Percentiles rank a stretch among this genome's conserved stretches.
Conservation (phyloP, 2,329 filamentous ascomycete genomes). For the Phialophora macrospora region DNA sequence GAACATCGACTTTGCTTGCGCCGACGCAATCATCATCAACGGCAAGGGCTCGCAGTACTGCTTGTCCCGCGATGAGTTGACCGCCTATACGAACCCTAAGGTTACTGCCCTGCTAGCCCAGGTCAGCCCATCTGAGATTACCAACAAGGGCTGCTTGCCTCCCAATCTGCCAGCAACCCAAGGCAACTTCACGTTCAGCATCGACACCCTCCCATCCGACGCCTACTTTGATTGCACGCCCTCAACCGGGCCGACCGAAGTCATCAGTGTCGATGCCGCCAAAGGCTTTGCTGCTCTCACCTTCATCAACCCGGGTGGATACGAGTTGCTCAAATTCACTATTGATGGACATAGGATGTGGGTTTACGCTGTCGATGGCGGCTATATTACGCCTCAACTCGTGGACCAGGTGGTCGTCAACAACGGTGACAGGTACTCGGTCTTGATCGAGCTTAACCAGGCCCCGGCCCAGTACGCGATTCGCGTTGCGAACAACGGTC, state of each 20-base stretch:
- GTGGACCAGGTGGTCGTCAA: conserved; percentile 45
- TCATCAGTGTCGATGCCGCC: conserved; percentile 43
- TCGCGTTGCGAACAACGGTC: conserved; percentile 56
- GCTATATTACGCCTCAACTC: conserved; percentile 49
- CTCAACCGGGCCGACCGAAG: conserved; percentile 29
- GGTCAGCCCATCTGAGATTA: conserved; percentile 39
- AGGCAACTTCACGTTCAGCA: conserved; percentile 47
- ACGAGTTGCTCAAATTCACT: conserved; percentile 46
- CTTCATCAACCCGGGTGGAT: conserved; percentile 47
- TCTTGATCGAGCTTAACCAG: conserved; percentile 50
- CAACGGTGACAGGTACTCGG: conserved; percentile 50
- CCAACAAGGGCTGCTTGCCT: conserved; percentile 46
- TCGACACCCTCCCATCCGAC: conserved; percentile 50
- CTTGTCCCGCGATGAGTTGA: conserved; percentile 53
- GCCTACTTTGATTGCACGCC: conserved; percentile 48
- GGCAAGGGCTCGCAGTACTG: conserved; percentile 64
- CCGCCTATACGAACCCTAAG: conserved; percentile 46
- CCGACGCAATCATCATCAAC: conserved; percentile 67
- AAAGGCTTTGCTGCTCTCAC: conserved; percentile 48
- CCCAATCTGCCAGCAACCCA: conserved; percentile 36
- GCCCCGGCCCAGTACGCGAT: conserved; percentile 48
- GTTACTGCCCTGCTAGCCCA: conserved; percentile 40
- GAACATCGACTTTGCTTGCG: conserved; percentile 57
- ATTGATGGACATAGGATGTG: conserved; percentile 54
- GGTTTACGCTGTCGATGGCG: conserved; percentile 53